Conservation (phyloP, 2,329 filamentous ascomycete species). For the Xylariomycetidae sp. region DNA sequence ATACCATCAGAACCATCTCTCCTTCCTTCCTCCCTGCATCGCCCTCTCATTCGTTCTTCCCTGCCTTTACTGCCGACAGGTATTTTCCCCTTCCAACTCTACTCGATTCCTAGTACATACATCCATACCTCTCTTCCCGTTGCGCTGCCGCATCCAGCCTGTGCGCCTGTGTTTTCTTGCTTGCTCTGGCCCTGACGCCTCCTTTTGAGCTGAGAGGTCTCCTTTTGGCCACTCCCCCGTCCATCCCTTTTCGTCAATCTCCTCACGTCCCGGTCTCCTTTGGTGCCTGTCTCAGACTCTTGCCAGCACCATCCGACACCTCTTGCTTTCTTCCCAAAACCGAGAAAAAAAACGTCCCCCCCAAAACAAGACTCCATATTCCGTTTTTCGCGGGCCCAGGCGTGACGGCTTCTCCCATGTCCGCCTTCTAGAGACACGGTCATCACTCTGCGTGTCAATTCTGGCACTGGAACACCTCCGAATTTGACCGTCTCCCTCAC, state of each 20-base stretch:
- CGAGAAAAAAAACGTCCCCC: conserved; percentile 11
- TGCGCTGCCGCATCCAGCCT: conserved; percentile 10
- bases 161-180: conserved; percentile 14
- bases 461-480: conserved; percentile 21
- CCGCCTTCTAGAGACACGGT: conserved; percentile 17
- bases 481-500: too few species aligned
- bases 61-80: too few species aligned
- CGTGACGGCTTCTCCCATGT: conserved; percentile 22
- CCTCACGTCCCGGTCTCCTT: conserved; percentile 12
- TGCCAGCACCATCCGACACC: conserved; percentile 8
- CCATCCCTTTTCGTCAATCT: conserved; percentile 12
- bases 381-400: conserved; percentile 12
- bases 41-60: conserved; percentile 22
- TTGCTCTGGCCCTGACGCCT: conserved; percentile 17
- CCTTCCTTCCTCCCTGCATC: conserved; percentile 16
- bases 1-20: conserved; percentile 23
- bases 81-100: conserved; percentile 24
- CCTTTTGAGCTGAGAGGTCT: conserved; percentile 14
- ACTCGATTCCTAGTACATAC: conserved; percentile 23
- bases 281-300: conserved; percentile 11
- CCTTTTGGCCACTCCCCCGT: conserved; percentile 12
- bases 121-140: conserved; percentile 16
- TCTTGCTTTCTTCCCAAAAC: conserved; percentile 9
- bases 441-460: conserved; percentile 21
- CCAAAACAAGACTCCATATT: conserved; percentile 11